Conservation (phyloP, 495 filamentous ascomycete genomes). For the Neurospora africana region DNA sequence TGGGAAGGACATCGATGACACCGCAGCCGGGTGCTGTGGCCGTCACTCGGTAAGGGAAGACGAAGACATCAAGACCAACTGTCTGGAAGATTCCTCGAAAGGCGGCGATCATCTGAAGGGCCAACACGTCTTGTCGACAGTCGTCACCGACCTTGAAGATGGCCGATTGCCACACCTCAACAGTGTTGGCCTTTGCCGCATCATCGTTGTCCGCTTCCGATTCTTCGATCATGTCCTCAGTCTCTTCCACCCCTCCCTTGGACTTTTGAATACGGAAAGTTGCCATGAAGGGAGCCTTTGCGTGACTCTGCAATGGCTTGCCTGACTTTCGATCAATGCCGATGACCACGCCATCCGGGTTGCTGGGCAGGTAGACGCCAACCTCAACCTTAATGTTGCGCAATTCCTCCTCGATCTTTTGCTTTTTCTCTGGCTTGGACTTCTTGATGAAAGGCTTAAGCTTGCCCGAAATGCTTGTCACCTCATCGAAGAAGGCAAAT, state of each 20-base stretch:
- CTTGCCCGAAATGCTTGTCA: slow-evolving; percentile 90
- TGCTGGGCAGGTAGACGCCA: slow-evolving; percentile 92
- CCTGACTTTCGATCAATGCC: slow-evolving; percentile 96
- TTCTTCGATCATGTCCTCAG: slow-evolving; percentile 34
- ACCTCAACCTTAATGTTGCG: slow-evolving; percentile 94
- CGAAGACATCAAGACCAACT: slow-evolving; percentile 90
- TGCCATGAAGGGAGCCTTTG: slow-evolving; percentile 97
- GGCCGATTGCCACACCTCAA: slow-evolving; percentile 95
- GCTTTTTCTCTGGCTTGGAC: slow-evolving; percentile 93
- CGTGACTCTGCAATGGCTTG: slow-evolving; percentile 92
- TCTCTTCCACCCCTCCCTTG: slow-evolving; percentile 37
- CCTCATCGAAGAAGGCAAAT: slow-evolving; percentile 95
- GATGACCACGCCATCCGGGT: slow-evolving; percentile 92
- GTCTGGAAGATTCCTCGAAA: slow-evolving; percentile 93
- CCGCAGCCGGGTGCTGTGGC: slow-evolving; percentile 98
- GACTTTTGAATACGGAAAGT: slow-evolving; percentile 92
- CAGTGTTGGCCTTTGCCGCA: slow-evolving; percentile 38
- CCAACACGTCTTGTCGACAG: slow-evolving; percentile 92
- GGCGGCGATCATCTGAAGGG: slow-evolving; percentile 92
- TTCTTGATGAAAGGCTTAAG: slow-evolving; percentile 87
- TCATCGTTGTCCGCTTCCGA: slow-evolving; percentile 23
- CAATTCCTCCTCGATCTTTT: slow-evolving; percentile 97
- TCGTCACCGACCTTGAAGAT: slow-evolving; percentile 99
- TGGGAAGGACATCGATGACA: slow-evolving; percentile 94
- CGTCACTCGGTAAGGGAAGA: slow-evolving; percentile 94